Percentiles rank a stretch among this genome's conserved stretches.
Conservation (phyloP, 169 alveolate species). For the Perkinsus marinus region DNA sequence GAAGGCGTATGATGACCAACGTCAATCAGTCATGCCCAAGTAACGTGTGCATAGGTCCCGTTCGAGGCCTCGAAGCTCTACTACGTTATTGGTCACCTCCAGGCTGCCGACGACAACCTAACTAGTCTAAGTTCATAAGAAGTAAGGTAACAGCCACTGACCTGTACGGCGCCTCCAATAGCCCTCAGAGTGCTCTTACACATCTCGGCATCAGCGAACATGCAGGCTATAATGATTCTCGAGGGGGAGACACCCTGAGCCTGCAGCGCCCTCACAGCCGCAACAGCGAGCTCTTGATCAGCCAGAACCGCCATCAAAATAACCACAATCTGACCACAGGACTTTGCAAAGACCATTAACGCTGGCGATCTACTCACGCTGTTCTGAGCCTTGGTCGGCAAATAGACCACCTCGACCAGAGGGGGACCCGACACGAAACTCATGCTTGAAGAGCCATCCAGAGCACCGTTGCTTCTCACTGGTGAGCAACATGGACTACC, state of each 20-base stretch:
- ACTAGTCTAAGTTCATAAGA: background rate
- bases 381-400: background rate
- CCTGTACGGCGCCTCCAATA: background rate
- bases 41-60: background rate
- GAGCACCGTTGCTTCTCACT: background rate
- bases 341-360: background rate
- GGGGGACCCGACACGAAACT: background rate
- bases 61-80: background rate
- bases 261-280: background rate
- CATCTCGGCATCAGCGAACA: background rate
- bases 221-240: background rate
- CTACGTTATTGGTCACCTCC: background rate
- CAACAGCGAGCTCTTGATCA: background rate
- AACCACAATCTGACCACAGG: background rate
- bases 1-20: background rate
- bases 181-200: background rate
- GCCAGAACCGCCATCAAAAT: background rate
- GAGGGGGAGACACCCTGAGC: background rate
- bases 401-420: background rate
- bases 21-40: background rate
- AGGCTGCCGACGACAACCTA: background rate
- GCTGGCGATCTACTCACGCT: background rate
- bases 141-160: background rate
- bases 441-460: background rate
- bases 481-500: background rate